Evolutionary conservation across 768 basidiomycete genomes (phyloP), one percentile per base, ranked within the genome.

Genomic region (Rhodosporidiobolus odoratus): DNA sequence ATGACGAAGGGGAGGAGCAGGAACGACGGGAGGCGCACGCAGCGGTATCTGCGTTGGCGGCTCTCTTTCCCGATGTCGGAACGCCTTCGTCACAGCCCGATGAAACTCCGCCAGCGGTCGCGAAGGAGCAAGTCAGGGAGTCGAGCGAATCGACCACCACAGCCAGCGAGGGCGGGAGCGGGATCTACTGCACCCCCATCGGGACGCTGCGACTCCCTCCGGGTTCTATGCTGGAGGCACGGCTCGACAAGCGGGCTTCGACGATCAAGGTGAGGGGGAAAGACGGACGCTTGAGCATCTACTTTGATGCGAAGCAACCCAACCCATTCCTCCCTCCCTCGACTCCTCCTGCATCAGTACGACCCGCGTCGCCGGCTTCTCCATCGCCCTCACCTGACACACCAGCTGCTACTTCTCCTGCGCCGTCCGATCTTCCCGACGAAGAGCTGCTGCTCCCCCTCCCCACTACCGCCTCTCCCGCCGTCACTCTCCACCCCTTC

Each of bases 401-500:
- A 15, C 37, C 41, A 32, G 43, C 52, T n/a, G n/a, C 48, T 12
- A 13, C 48, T 50, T n/a, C 66, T 25, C 37, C 50, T 4, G 41
- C 34, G 12, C 25, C 52, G 17, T n/a, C 25, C 35, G n/a, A 53
- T 21, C 30, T 30, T 15, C 30, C 15, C 12, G 43, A 0, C 25
- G 12, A 17, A 25, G 19, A 57, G 45, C 53, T 41, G 38, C 62
- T 63, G 34, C 62, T 72, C 56, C 58, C 64, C 19, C 41, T 74
- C 13, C 69, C 69, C 1, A 3, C 13, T 0, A 0, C 3, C 10
- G 45, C 68, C 2, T 8, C n/a, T 2, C 56, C 30, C 16, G 73
- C 73, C 19, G 27, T 70, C n/a, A 45, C 73, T 3, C 66, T 74
- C 0, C 70, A 71, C 53, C 27, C 59, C 30, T 74, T 74, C 61